Conservation (phyloP, 2,329 filamentous ascomycete species). For the Xylaria sp. region DNA sequence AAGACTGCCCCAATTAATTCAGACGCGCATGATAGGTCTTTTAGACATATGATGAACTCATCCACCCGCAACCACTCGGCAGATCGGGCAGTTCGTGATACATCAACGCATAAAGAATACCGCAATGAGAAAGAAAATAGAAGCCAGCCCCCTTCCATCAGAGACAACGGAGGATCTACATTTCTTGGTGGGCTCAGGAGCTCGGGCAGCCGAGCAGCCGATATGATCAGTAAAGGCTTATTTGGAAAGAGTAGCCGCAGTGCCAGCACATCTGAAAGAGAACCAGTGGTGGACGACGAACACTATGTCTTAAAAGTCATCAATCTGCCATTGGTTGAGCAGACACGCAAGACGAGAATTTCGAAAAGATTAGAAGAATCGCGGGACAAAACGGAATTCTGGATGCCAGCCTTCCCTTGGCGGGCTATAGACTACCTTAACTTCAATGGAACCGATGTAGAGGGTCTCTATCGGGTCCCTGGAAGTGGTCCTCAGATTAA, state of each 20-base stretch:
- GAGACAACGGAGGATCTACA: slow-evolving; percentile 69
- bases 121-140: slow-evolving; percentile 61
- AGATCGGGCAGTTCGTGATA: slow-evolving; percentile 68
- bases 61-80: slow-evolving; percentile 76
- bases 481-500: slow-evolving; percentile 91
- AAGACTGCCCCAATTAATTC: slow-evolving; percentile 71
- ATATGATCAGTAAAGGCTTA: slow-evolving; percentile 83
- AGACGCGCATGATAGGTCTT: slow-evolving; percentile 69
- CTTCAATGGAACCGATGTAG: slow-evolving; percentile 92
- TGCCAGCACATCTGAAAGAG: slow-evolving; percentile 75
- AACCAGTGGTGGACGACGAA: slow-evolving; percentile 77
- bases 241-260: slow-evolving; percentile 82
- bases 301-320: slow-evolving; percentile 87
- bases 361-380: slow-evolving; percentile 89
- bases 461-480: slow-evolving; percentile 91
- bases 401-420: slow-evolving; percentile 98
- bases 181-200: slow-evolving; percentile 80
- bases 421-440: slow-evolving; percentile 96
- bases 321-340: slow-evolving; percentile 85
- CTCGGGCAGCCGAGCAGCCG: slow-evolving; percentile 78
- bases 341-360: slow-evolving; percentile 90
- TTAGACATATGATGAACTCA: slow-evolving; percentile 74
- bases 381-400: slow-evolving; percentile 95
- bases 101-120: slow-evolving; percentile 55
- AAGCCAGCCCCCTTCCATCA: slow-evolving; percentile 65